Evolutionary conservation across 805 yeast species (phyloP).

Genomic region (Lachancea cidri): DNA sequence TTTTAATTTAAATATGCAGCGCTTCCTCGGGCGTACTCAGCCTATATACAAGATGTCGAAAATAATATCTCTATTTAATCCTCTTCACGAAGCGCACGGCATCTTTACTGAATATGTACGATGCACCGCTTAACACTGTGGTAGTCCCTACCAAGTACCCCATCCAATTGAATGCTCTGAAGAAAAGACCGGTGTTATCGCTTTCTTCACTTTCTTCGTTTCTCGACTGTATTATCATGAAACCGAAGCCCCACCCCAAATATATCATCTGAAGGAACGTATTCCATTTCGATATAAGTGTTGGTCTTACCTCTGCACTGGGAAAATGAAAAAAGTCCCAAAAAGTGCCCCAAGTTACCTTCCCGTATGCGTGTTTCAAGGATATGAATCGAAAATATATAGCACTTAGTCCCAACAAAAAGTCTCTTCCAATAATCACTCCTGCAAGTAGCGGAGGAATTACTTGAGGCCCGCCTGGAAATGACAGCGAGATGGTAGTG

Average conservation of each 20-base stretch:
- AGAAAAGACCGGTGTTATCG: background rate
- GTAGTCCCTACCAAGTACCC: constrained; percentile 62
- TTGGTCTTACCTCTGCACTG: constrained; percentile 88
- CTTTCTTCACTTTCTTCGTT: constrained; percentile 11
- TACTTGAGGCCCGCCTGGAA: constrained; percentile 41
- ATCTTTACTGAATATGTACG: constrained; percentile 63
- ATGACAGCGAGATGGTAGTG: constrained; percentile 71
- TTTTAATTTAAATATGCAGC: too few species aligned
- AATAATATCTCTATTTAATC: constrained; percentile 1
- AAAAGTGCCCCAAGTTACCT: constrained; percentile 53
- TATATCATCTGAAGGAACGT: constrained; percentile 92
- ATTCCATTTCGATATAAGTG: constrained; percentile 77
- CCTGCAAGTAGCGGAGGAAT: constrained; percentile 69
- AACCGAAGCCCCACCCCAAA: constrained; percentile 55
- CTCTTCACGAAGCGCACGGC: constrained; percentile 54
- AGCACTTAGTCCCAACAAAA: constrained; percentile 65
- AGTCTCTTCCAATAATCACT: constrained; percentile 80
- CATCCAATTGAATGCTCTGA: constrained; percentile 22
- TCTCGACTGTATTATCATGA: constrained; percentile 15
- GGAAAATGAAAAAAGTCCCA: constrained; percentile 68
- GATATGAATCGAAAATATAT: constrained; percentile 66
- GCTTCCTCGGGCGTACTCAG: too few species aligned
- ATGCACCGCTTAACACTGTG: constrained; percentile 71
- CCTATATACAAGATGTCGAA: background rate
- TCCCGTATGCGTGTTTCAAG: constrained; percentile 17